phyloP scores from a whole-genome alignment of 805 yeast genomes.

The Saturnispora zaruensis region DNA sequence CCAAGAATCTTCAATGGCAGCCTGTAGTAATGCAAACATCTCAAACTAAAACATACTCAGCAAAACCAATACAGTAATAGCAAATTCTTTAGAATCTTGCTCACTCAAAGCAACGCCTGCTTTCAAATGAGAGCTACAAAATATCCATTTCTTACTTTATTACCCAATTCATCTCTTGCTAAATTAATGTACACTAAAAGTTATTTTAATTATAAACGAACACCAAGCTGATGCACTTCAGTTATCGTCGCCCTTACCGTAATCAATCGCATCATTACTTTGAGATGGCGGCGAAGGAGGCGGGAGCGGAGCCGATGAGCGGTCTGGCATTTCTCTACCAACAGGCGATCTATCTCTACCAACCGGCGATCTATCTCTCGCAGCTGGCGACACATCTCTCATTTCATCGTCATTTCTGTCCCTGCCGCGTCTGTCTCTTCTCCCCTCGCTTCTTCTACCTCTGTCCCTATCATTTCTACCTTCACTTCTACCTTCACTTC shows the following conservation, averaged over 20 bases:
- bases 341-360: neutral
- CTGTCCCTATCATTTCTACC: constrained; percentile 8
- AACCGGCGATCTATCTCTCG: neutral
- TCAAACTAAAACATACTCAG: too few relatives aligned
- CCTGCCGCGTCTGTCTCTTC: constrained; percentile 7
- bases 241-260: neutral
- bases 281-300: constrained; percentile 7
- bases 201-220: neutral
- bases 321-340: neutral
- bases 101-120: too few relatives aligned
- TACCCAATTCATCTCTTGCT: too few relatives aligned
- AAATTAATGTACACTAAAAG: neutral
- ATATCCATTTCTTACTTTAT: too few relatives aligned
- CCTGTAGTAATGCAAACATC: too few relatives aligned
- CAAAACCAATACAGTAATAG: too few relatives aligned
- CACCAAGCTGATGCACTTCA: neutral
- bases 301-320: neutral
- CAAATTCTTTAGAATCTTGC: too few relatives aligned
- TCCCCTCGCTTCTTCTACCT: constrained; percentile 12
- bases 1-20: too few relatives aligned
- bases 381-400: constrained; percentile 1
- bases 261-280: constrained; percentile 12
- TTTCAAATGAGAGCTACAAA: too few relatives aligned
- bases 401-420: neutral
- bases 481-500: constrained; percentile 7